Conservation (phyloP, 768 basidiomycete genomes). For the Nidula microcarpa region DNA sequence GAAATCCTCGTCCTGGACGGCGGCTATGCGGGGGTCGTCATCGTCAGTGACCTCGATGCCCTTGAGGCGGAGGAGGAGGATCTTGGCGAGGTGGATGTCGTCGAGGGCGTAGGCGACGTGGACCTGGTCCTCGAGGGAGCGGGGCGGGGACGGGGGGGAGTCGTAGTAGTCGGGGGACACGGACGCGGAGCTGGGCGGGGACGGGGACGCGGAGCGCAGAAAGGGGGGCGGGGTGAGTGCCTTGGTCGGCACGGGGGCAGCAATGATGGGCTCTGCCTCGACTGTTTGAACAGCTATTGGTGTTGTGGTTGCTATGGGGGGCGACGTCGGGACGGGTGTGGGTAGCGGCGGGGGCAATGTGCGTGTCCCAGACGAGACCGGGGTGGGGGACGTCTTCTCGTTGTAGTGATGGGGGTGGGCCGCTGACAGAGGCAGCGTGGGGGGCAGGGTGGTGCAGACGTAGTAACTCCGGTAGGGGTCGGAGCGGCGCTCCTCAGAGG, state of each 20-base stretch:
- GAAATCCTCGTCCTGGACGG: conserved; percentile 52
- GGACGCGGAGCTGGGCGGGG: conserved; percentile 23
- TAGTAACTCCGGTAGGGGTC: neutral
- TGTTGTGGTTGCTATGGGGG: neutral
- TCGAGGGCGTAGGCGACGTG: conserved; percentile 67
- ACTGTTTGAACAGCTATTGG: neutral
- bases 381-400: neutral
- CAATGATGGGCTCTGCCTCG: conserved; percentile 6
- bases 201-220: conserved; percentile 19
- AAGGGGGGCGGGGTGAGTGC: conserved; percentile 14
- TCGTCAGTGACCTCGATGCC: conserved; percentile 59
- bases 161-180: conserved; percentile 41
- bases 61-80: conserved; percentile 58
- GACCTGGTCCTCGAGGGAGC: conserved; percentile 59
- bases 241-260: conserved; percentile 17
- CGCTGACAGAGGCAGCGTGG: neutral
- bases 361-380: neutral
- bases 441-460: neutral
- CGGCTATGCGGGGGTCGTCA: conserved; percentile 60
- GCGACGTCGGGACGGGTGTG: neutral
- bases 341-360: neutral
- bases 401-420: too few relatives aligned
- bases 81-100: conserved; percentile 63
- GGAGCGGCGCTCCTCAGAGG: conserved; percentile 34
- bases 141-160: conserved; percentile 37